Base-by-base conservation (phyloP, 768 basidiomycete species). In the Rickenella mellea region DNA sequence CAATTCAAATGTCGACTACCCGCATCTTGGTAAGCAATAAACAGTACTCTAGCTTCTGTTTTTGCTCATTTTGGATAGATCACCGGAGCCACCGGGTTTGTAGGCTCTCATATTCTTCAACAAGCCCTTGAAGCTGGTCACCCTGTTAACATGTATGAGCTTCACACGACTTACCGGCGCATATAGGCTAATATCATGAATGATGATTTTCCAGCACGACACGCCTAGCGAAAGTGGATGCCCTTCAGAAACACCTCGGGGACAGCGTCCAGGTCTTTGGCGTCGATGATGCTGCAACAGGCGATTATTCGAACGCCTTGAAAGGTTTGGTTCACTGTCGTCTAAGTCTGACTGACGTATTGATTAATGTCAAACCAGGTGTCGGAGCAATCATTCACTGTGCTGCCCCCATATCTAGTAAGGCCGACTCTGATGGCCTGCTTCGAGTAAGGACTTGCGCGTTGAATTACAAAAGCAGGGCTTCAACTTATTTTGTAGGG, bases 401-500 rank as follows among this genome's bases (percentile, higher is more conserved):
- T 9, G 33, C 33, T 10, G 46, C 51, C 2, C 52, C 52, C 2
- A 12, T 52, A 5, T 49, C 52, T 11, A 44, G 41, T 4, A 27
- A 24, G 5, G 32, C 27, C 6, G 27, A 41, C 30, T 33, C 55
- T 10, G 44, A 50, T 10, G 51, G 41, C 20, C 27, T 48, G 22
- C 17, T 55, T 11, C 24, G 42, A 2, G 48, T 49, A 2, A 30
- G 46, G 39, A 14, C 43, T 46, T 5, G 42, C 50, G 11, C 48
- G n/a, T n/a, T n/a, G n/a, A n/a, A n/a, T n/a, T n/a, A n/a, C n/a
- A n/a, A n/a, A n/a, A n/a, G n/a, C n/a, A n/a, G n/a, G n/a, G n/a
- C n/a, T n/a, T n/a, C n/a, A 17, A 10, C 25, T 3, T 14, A 9
- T 5, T 27, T 45, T 20, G 6, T 31, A 69, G 65, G 52, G 43